A percentile compares a stretch with the other conserved stretches of the same genome.
Evolutionary conservation across 1,139 yeast genomes (phyloP).

Genomic region (Lizanozyma gosingica): DNA sequence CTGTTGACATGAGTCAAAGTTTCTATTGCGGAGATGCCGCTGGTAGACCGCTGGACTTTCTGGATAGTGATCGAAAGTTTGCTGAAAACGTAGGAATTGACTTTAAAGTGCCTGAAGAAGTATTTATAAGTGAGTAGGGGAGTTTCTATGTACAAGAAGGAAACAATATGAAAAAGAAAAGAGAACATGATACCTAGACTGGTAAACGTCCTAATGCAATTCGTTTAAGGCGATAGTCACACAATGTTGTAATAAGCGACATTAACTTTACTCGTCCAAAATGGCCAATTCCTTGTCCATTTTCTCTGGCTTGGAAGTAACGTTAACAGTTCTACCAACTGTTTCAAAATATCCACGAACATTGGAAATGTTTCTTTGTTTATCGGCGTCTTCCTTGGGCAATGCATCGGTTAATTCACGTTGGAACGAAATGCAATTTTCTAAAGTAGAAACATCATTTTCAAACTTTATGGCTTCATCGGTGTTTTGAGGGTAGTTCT

Average conservation of each 20-base stretch:
- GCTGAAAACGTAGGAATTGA: slow-evolving; percentile 47
- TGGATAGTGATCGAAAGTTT: slow-evolving; percentile 67
- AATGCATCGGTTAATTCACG: slow-evolving; percentile 20
- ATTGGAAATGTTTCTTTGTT: slow-evolving; percentile 22
- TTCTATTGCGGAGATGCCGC: slow-evolving; percentile 96
- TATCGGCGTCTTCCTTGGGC: slow-evolving; percentile 20
- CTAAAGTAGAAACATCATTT: slow-evolving; percentile 42
- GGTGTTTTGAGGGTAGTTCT: slow-evolving; percentile 49
- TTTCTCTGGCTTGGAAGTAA: slow-evolving; percentile 14
- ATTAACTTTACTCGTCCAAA: slow-evolving; percentile 12
- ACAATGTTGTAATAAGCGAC: too few relatives aligned
- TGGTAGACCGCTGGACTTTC: slow-evolving; percentile 67
- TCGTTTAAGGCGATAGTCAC: too few relatives aligned
- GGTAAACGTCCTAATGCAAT: too few relatives aligned
- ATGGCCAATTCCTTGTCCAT: slow-evolving; percentile 17
- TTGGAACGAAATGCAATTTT: slow-evolving; percentile 29
- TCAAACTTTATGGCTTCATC: slow-evolving; percentile 58
- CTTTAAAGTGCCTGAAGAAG: slow-evolving; percentile 67
- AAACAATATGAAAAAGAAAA: not conserved
- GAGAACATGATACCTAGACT: slow-evolving; percentile 1
- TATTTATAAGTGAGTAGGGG: slow-evolving; percentile 12
- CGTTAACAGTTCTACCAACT: slow-evolving; percentile 36
- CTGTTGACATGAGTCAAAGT: slow-evolving; percentile 34
- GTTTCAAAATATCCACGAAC: slow-evolving; percentile 53
- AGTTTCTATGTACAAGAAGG: not conserved